Evolutionary conservation across 1,284 basidiomycete genomes (phyloP), one percentile per base, ranked within the genome.

Genomic region (Ganoderma boninense): DNA sequence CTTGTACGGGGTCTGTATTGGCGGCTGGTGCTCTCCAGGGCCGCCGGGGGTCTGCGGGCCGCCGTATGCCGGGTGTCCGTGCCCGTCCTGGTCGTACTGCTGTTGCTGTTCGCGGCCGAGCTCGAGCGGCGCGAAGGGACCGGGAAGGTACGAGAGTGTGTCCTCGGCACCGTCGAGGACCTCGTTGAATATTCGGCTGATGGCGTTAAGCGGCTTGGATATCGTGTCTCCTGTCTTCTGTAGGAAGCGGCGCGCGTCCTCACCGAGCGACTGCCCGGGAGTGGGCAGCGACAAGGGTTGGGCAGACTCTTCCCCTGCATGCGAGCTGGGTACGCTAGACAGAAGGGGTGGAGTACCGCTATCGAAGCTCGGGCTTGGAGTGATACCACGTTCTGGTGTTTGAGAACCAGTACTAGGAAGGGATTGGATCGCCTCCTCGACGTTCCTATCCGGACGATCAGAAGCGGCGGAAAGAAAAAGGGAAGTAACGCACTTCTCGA

Each of bases 201-300:
- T 93, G 1, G 96, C 95, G 71, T 85, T 94, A 16, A 98, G 85
- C 6, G 96, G 96, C 78, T 95, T 95, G 18, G 92, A 94, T 69
- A 97, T 92, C 0, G 90, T 94, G 77, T 96, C 95, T 6, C 95
- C 94, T 0, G 96, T 97, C 77, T 93, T 92, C 80, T 96, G 93
- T 68, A 98, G 85, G 59, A 97, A 88, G 20, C 91, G 87, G 57
- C 89, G 89, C 0, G 96, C 96, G 77, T 96, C 94, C 69, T 95
- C 90, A 2, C 90, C 88, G 42, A 95, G 82, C 0, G 87, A 87
- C 75, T 87, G 86, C 5, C 83, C 80, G 0, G 89, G 90, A 20
- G 89, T 87, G 3, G 93, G 85, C 13, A 95, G 82, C 1, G 92
- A 82, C 18, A 97, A 85, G 0, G 90, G 91, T 73, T 92, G 87